Conservation (phyloP, 169 alveolate species). For the Plasmodium malariae region DNA sequence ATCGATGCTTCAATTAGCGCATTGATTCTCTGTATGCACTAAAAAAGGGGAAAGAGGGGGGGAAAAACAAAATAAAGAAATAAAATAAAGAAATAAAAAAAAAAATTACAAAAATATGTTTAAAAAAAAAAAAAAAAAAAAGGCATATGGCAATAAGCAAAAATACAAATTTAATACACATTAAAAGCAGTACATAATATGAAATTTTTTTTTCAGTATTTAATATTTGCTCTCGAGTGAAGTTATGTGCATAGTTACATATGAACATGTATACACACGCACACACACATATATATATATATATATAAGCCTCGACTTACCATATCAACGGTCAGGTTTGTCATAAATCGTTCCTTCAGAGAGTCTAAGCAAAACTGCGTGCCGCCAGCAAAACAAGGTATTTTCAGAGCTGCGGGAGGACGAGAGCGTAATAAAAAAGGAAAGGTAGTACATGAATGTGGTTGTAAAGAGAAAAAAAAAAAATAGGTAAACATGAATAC, state of each 20-base stretch:
- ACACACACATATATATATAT: too few species aligned
- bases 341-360: conserved; percentile 89
- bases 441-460: background rate
- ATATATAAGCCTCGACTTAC: conserved; percentile 21
- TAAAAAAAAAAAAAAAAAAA: background rate
- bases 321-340: conserved; percentile 86
- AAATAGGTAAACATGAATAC: background rate
- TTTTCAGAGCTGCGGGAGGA: conserved; percentile 86
- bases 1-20: conserved; percentile 92
- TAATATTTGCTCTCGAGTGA: too few species aligned
- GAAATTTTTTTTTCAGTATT: too few species aligned
- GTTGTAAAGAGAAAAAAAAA: background rate
- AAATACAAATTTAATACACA: background rate
- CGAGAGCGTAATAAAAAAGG: too few species aligned
- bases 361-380: conserved; percentile 85
- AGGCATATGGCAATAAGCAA: background rate
- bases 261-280: too few species aligned
- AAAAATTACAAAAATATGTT: background rate
- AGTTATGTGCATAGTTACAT: too few species aligned
- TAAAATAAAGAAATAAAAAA: background rate
- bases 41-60: background rate
- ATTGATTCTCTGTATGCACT: conserved; percentile 89
- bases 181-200: too few species aligned
- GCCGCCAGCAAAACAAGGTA: conserved; percentile 92
- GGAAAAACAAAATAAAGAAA: background rate